These are phyloP conservation scores for Tylopilus sp. DNA, from an alignment of 1,284 basidiomycete species.

Conservation along the genomic window DNA sequence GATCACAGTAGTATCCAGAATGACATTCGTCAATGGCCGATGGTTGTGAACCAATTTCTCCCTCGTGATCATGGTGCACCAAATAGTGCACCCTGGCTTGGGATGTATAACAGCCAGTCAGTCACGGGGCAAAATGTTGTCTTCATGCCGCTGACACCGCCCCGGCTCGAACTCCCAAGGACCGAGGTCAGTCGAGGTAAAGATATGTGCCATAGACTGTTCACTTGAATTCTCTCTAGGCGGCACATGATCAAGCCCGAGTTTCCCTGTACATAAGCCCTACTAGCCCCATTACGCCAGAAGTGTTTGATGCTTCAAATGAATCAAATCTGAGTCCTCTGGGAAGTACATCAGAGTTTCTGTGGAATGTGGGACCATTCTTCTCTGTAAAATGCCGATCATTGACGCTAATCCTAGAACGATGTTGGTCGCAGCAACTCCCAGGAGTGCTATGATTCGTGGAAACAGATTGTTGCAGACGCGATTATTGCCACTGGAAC, in stretches of 20 bases:
- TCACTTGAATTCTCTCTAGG: slow-evolving; percentile 8
- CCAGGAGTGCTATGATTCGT: slow-evolving; percentile 23
- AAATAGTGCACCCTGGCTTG: not conserved
- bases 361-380: slow-evolving; percentile 14
- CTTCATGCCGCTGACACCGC: not conserved
- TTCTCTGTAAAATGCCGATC: not conserved
- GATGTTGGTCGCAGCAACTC: slow-evolving; percentile 12
- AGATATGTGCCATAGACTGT: not conserved
- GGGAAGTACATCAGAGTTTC: slow-evolving; percentile 3
- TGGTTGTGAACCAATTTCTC: not conserved
- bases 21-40: not conserved
- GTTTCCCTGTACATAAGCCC: not conserved
- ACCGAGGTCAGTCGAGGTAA: slow-evolving; percentile 9
- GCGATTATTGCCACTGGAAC: slow-evolving; percentile 37
- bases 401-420: slow-evolving; percentile 10
- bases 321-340: not conserved
- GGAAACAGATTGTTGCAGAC: slow-evolving; percentile 20
- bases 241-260: not conserved
- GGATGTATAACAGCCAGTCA: not conserved
- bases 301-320: not conserved
- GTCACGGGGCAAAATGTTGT: not conserved
- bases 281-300: slow-evolving; percentile 3
- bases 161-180: not conserved
- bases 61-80: not conserved
- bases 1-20: not conserved